phyloP scores from a whole-genome alignment of 352 stramenopile species.

The Halophytophthora batemanensis region DNA sequence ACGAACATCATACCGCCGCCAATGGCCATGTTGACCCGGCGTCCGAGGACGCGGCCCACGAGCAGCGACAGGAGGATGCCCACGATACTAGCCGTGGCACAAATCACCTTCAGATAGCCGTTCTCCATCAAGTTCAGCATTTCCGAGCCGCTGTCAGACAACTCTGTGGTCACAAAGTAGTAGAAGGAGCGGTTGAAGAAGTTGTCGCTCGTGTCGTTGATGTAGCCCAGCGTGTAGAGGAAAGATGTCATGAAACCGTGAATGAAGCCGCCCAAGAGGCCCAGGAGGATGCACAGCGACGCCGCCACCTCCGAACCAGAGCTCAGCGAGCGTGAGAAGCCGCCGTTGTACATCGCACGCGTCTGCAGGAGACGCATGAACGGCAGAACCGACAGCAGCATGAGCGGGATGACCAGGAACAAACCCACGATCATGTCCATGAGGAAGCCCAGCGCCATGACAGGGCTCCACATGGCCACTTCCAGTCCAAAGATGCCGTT shows the following conservation, averaged over 20 bases:
- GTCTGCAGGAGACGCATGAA: constrained; percentile 88
- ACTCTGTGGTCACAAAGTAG: constrained; percentile 46
- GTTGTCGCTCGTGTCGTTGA: constrained; percentile 67
- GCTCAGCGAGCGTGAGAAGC: constrained; percentile 74
- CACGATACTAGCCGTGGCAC: constrained; percentile 47
- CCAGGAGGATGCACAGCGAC: constrained; percentile 74
- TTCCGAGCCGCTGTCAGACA: constrained; percentile 32
- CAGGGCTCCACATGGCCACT: constrained; percentile 62
- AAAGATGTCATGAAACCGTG: constrained; percentile 76
- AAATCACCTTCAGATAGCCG: constrained; percentile 54
- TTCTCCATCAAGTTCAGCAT: constrained; percentile 50
- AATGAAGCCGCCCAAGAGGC: constrained; percentile 72
- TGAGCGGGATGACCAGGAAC: constrained; percentile 73
- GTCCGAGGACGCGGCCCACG: constrained; percentile 56
- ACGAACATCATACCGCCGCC: constrained; percentile 46
- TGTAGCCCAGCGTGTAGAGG: constrained; percentile 62
- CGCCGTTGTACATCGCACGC: constrained; percentile 86
- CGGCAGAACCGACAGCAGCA: constrained; percentile 70
- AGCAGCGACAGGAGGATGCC: constrained; percentile 48
- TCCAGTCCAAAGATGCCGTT: constrained; percentile 62
- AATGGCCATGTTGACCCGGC: constrained; percentile 57
- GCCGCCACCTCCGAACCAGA: constrained; percentile 81
- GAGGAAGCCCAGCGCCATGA: constrained; percentile 78
- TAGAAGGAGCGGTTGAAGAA: constrained; percentile 81
- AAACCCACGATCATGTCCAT: constrained; percentile 83